Evolutionary conservation across 2,329 filamentous ascomycete genomes (phyloP).

Genomic region (Epichloe hybrida): DNA sequence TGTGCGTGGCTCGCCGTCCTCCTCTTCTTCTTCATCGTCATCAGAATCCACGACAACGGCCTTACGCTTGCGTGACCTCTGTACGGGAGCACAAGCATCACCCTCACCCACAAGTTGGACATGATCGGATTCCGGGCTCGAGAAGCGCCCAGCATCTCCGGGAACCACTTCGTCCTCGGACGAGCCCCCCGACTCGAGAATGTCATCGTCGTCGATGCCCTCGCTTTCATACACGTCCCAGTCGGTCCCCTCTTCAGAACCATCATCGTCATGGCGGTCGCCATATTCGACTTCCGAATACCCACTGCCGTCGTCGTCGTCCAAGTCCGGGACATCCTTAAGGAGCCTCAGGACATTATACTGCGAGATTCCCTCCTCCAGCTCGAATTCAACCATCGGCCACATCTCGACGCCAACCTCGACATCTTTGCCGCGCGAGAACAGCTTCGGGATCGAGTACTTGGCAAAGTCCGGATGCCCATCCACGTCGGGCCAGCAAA

Average conservation of each 20-base stretch:
- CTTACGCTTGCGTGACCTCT: slow-evolving; percentile 15
- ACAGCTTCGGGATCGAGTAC: slow-evolving; percentile 10
- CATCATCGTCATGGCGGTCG: slow-evolving; percentile 9
- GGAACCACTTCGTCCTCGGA: slow-evolving; percentile 8
- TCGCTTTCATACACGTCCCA: slow-evolving; percentile 25
- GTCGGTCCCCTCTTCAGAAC: slow-evolving; percentile 6
- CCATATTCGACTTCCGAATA: neutral
- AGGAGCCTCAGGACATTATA: slow-evolving; percentile 9
- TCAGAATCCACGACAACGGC: slow-evolving; percentile 16
- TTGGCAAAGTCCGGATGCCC: slow-evolving; percentile 17
- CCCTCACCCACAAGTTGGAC: slow-evolving; percentile 6
- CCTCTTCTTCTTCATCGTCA: slow-evolving; percentile 15
- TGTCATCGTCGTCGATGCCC: slow-evolving; percentile 23
- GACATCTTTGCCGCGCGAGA: neutral
- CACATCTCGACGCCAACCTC: slow-evolving; percentile 10
- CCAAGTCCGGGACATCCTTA: slow-evolving; percentile 1
- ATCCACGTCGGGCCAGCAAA: slow-evolving; percentile 22
- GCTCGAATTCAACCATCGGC: slow-evolving; percentile 20
- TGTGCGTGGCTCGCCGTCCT: slow-evolving; percentile 5
- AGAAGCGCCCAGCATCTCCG: neutral
- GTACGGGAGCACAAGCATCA: neutral
- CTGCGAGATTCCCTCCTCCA: slow-evolving; percentile 6
- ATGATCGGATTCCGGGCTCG: slow-evolving; percentile 3
- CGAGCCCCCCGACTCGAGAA: slow-evolving; percentile 13
- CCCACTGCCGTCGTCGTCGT: slow-evolving; percentile 4